A percentile compares a stretch with the other conserved stretches of the same genome.
Evolutionary conservation across 2,329 filamentous ascomycete species (phyloP).

Genomic region (Aspergillus uvarum): DNA sequence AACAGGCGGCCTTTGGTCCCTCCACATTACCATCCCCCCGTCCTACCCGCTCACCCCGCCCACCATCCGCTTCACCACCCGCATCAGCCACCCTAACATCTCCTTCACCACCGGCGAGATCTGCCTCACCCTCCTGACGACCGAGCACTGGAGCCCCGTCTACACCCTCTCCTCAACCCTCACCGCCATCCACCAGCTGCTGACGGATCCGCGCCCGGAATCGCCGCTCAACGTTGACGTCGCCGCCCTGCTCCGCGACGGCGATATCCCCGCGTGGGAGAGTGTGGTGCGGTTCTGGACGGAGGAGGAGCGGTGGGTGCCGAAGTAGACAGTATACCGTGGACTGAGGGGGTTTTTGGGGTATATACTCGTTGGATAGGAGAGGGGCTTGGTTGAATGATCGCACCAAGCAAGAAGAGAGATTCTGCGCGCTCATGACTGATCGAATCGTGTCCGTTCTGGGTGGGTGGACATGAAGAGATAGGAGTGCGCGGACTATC

Average conservation of each 20-base stretch:
- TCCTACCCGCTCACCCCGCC: conserved; percentile 80
- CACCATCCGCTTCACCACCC: conserved; percentile 75
- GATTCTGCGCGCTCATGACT: no score
- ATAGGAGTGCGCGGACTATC: no score
- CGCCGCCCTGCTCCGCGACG: conserved; percentile 46
- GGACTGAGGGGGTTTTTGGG: background rate
- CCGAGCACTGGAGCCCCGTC: conserved; percentile 74
- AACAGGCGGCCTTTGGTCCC: conserved; percentile 76
- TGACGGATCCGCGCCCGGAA: conserved; percentile 47
- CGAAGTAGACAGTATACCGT: background rate
- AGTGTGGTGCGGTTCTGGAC: conserved; percentile 50
- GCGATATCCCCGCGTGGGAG: conserved; percentile 47
- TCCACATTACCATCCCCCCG: conserved; percentile 71
- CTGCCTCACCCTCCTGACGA: conserved; percentile 81
- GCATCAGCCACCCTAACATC: conserved; percentile 82
- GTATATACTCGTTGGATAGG: no score
- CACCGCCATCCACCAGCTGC: conserved; percentile 48
- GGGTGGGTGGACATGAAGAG: no score
- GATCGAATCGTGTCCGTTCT: no score
- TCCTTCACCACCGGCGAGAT: conserved; percentile 78
- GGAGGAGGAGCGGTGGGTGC: conserved; percentile 45
- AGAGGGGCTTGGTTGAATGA: no score
- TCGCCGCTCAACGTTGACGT: conserved; percentile 52
- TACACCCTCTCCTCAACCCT: conserved; percentile 66
- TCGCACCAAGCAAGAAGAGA: no score